These are phyloP conservation scores for Xylaria arbuscula DNA, from an alignment of 2,329 filamentous ascomycete species.

Conservation along the genomic window DNA sequence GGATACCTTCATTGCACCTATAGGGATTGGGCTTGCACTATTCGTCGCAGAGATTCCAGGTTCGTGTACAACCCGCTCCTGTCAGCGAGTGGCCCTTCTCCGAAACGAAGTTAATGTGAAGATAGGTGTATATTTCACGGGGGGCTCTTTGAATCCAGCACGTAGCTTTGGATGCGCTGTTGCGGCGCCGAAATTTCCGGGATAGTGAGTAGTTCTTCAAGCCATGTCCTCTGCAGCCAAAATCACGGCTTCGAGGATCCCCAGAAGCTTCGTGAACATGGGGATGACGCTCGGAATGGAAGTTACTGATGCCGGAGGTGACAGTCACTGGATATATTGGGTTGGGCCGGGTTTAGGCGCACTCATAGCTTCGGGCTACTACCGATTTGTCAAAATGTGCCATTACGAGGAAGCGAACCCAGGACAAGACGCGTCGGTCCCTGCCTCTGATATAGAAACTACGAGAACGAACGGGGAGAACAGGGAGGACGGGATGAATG, in stretches of 20 bases:
- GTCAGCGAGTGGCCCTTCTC: neutral
- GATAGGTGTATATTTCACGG: slow-evolving; percentile 55
- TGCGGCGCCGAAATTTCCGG: slow-evolving; percentile 51
- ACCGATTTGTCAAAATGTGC: slow-evolving; percentile 56
- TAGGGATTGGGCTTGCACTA: slow-evolving; percentile 73
- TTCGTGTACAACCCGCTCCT: slow-evolving; percentile 36
- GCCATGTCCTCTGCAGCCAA: neutral
- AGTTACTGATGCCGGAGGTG: neutral
- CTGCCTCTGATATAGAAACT: neutral
- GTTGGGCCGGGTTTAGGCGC: slow-evolving; percentile 58
- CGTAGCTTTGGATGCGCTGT: slow-evolving; percentile 59
- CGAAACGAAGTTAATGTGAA: slow-evolving; percentile 1
- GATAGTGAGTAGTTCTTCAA: slow-evolving; percentile 38
- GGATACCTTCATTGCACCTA: slow-evolving; percentile 72
- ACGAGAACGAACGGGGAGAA: neutral
- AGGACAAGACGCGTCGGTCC: slow-evolving; percentile 49
- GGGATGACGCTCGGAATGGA: neutral
- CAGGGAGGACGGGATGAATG: neutral
- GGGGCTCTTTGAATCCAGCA: slow-evolving; percentile 57
- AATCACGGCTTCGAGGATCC: neutral
- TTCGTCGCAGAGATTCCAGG: slow-evolving; percentile 63
- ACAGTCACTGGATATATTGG: slow-evolving; percentile 58
- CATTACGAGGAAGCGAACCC: slow-evolving; percentile 57
- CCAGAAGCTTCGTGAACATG: neutral
- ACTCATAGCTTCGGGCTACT: slow-evolving; percentile 55